These are phyloP conservation scores for Serendipita indica DNA, from an alignment of 768 basidiomycete species.

Conservation along the genomic window DNA sequence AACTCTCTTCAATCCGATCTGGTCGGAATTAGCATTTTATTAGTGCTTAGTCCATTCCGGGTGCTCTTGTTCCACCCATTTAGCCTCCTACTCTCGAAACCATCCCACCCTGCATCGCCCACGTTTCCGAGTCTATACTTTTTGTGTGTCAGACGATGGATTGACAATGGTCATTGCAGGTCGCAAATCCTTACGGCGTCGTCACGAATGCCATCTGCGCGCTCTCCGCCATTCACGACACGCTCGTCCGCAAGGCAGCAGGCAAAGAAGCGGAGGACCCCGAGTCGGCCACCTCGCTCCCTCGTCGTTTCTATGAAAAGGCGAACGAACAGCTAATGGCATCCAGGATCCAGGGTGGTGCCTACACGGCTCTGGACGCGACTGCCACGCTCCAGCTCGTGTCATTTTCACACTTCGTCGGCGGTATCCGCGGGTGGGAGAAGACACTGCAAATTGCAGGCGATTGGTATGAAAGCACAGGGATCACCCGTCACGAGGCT, in stretches of 20 bases:
- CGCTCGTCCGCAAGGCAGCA: slow-evolving; percentile 43
- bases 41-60: too few species aligned
- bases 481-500: slow-evolving; percentile 47
- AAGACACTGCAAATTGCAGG: slow-evolving; percentile 51
- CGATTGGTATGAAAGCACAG: slow-evolving; percentile 61
- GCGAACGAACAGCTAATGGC: slow-evolving; percentile 47
- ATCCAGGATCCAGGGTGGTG: slow-evolving; percentile 37
- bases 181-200: slow-evolving; percentile 51
- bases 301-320: slow-evolving; percentile 51
- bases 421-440: slow-evolving; percentile 55
- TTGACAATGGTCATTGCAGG: too few species aligned
- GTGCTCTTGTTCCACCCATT: too few species aligned
- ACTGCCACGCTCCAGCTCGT: slow-evolving; percentile 67
- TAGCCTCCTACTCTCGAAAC: too few species aligned
- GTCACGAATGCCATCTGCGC: slow-evolving; percentile 62
- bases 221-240: slow-evolving; percentile 56
- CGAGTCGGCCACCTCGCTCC: slow-evolving; percentile 35
- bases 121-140: too few species aligned
- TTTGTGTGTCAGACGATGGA: too few species aligned
- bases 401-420: slow-evolving; percentile 55
- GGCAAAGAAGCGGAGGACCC: slow-evolving; percentile 42
- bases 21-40: too few species aligned
- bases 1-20: too few species aligned
- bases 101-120: too few species aligned
- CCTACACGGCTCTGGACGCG: slow-evolving; percentile 53